These are phyloP conservation scores for Hygrophorus pudorinus DNA, from an alignment of 768 basidiomycete species.

Conservation along the genomic window DNA sequence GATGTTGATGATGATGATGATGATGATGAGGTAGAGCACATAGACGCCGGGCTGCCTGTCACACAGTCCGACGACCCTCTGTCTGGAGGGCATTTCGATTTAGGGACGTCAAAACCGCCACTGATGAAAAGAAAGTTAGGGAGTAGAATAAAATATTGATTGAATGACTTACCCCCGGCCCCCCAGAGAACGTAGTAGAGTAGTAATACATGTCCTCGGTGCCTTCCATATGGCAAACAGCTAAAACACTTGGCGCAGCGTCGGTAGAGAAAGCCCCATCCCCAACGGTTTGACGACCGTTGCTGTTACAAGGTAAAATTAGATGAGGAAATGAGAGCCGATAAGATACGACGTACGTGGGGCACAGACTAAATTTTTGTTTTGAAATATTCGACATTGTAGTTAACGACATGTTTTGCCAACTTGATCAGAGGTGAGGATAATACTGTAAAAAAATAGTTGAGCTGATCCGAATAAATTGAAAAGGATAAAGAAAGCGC, in stretches of 20 bases:
- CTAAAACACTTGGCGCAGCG: slow-evolving; percentile 71
- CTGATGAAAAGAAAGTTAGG: slow-evolving; percentile 28
- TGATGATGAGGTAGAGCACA: slow-evolving; percentile 34
- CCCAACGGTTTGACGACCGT: slow-evolving; percentile 94
- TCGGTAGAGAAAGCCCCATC: slow-evolving; percentile 87
- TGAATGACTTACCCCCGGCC: slow-evolving; percentile 61
- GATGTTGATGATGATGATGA: slow-evolving; percentile 32
- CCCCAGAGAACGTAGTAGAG: slow-evolving; percentile 90
- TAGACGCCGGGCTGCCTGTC: slow-evolving; percentile 83
- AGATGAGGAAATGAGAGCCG: slow-evolving; percentile 7
- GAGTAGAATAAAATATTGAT: background rate
- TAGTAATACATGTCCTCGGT: slow-evolving; percentile 80
- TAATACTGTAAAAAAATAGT: background rate
- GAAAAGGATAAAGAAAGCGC: no score
- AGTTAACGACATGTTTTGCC: slow-evolving; percentile 75
- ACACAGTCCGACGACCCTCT: slow-evolving; percentile 93
- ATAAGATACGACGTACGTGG: slow-evolving; percentile 51
- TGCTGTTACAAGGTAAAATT: slow-evolving; percentile 39
- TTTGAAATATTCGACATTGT: slow-evolving; percentile 63
- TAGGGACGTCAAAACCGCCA: slow-evolving; percentile 95
- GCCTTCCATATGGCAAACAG: slow-evolving; percentile 80
- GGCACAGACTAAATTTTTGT: slow-evolving; percentile 88
- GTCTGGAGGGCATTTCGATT: slow-evolving; percentile 88
- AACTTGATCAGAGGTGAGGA: slow-evolving; percentile 49
- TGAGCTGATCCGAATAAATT: no score